Evolutionary conservation across 1,284 basidiomycete species (phyloP), one percentile per base, ranked within the genome.

Genomic region (Malassezia obtusa): DNA sequence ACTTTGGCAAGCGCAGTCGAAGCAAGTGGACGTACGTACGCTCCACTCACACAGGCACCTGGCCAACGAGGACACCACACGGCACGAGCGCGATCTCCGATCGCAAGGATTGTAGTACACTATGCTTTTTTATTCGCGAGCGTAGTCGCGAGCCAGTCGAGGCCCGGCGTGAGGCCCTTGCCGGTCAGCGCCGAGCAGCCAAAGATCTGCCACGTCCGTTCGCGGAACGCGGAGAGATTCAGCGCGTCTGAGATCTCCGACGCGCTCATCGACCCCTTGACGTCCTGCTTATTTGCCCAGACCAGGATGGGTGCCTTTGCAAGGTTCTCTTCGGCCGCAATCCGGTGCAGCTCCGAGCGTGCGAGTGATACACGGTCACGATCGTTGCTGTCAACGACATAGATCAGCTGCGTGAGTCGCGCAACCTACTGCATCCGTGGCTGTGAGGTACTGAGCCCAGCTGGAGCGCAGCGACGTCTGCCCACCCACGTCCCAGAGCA

Each of bases 1-100:
- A 96, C 77, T 98, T 90, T 74, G 94, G 94, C 45, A 92, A 90
- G 76, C 83, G 86, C 55, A 82, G 87, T 65, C 82, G 87, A 50
- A 90, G 87, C 44, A 92, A 78, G 77, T 98, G 94, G 70, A 96
- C 92, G 17, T 49, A 28, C 32, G 41, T 47, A 26, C 19, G 15
- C 44, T 17, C 15, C 7, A 8, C 12, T 22, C 1, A 30, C 22
- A 50, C 62, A 64, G 57, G 17, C 91, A 98, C 77, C 77, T 98
- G 62, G 77, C 89, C 36, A 89, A 91, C 68, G 87, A 98, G 77
- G 92, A 98, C 75, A 98, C 92, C 1, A 87, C 86, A 6, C 75
- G 69, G 19, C 77, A 67, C 54, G 83, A 81, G 81, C 25, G 87
- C 83, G 78, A 86, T 86, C 61, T 86, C 80, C 36, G 72, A 63